Conservation (phyloP, 129 eudicot species). For the Pulicaria dysenterica region DNA sequence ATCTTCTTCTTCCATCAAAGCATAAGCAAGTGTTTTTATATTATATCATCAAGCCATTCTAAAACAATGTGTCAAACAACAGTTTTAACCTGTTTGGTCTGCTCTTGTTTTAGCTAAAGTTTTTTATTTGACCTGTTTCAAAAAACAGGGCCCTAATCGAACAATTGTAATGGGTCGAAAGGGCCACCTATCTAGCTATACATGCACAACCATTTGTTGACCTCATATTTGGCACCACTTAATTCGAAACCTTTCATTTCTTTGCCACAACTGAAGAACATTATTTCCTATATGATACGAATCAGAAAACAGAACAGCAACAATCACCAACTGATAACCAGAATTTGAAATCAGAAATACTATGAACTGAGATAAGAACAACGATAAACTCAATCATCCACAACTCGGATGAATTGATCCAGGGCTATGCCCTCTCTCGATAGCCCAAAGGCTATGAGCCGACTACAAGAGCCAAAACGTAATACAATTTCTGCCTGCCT, state of each 20-base stretch:
- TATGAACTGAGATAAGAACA: no score
- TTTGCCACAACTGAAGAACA: no score
- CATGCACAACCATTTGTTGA: neutral
- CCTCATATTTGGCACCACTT: neutral
- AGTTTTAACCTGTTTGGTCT: neutral
- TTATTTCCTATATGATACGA: no score
- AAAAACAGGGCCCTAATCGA: neutral
- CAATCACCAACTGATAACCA: no score
- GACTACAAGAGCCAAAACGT: no score
- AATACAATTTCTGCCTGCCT: no score
- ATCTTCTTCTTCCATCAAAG: neutral
- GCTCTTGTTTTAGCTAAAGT: neutral
- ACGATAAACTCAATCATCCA: no score
- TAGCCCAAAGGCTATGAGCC: no score
- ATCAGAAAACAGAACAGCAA: no score
- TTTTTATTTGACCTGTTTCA: neutral
- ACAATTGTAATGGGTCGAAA: neutral
- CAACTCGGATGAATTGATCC: no score
- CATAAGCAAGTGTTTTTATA: neutral
- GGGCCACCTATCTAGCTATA: neutral
- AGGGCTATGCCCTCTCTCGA: no score
- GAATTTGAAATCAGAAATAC: no score
- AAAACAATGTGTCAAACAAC: neutral
- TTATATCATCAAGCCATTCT: neutral
- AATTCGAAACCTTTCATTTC: neutral